These are phyloP conservation scores for Echria macrotheca DNA, from an alignment of 495 filamentous ascomycete genomes.

Conservation along the genomic window DNA sequence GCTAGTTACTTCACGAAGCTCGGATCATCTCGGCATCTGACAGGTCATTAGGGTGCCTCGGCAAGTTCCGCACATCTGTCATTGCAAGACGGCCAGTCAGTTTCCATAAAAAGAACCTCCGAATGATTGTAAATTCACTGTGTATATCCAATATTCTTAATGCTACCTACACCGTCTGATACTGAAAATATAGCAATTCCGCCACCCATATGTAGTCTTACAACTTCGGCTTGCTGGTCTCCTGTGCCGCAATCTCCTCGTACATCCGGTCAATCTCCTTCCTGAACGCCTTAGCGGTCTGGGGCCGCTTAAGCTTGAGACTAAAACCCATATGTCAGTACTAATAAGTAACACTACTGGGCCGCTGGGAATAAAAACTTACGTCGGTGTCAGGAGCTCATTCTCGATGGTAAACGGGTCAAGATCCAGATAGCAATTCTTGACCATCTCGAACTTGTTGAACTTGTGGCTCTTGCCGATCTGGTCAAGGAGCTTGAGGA, in stretches of 20 bases:
- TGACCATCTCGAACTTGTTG: conserved; percentile 81
- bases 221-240: conserved; percentile 36
- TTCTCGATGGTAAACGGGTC: conserved; percentile 96
- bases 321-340: conserved; percentile 38
- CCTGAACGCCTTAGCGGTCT: conserved; percentile 72
- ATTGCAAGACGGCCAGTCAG: too few species aligned
- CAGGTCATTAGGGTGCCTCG: too few species aligned
- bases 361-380: conserved; percentile 40
- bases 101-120: too few species aligned
- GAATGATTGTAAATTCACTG: too few species aligned
- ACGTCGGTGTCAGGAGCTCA: conserved; percentile 93
- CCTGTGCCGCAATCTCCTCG: conserved; percentile 49
- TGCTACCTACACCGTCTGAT: too few species aligned
- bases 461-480: conserved; percentile 82
- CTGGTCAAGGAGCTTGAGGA: conserved; percentile 72
- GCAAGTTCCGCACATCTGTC: too few species aligned
- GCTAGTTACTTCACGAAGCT: too few species aligned
- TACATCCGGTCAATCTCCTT: conserved; percentile 75
- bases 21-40: too few species aligned
- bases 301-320: conserved; percentile 90
- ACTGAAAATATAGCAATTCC: too few species aligned
- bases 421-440: conserved; percentile 65
- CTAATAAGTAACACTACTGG: background rate
- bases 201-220: too few species aligned
- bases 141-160: too few species aligned